Evolutionary conservation across 306 rosid species (phyloP).

Genomic region (Castanospermum australe): DNA sequence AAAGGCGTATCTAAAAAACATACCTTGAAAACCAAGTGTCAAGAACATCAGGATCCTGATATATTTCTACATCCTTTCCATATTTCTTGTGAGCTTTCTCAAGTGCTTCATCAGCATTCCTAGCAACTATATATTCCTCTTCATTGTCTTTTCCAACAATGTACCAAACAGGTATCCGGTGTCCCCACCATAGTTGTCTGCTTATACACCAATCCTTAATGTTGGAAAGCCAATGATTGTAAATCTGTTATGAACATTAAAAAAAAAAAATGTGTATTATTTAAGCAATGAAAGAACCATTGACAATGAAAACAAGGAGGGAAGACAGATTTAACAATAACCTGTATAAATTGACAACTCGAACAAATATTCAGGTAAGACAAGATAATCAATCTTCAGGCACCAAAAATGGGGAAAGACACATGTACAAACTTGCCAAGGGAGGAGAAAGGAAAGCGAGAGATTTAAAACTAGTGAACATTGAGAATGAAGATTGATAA

Average conservation of each 20-base stretch:
- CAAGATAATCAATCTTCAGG: too few relatives aligned
- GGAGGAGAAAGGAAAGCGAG: too few relatives aligned
- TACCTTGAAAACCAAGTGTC: constrained; percentile 99
- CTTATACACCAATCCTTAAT: constrained; percentile 99
- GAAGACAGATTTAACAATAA: not conserved
- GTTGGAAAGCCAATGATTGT: constrained; percentile 95
- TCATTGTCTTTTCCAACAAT: constrained; percentile 77
- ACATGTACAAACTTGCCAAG: too few relatives aligned
- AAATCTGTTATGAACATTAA: constrained; percentile 60
- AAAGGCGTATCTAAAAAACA: constrained; percentile 10
- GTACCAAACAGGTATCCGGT: constrained; percentile 97
- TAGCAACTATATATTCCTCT: constrained; percentile 94
- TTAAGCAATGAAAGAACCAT: not conserved
- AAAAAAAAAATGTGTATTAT: not conserved
- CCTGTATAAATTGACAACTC: not conserved
- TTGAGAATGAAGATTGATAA: too few relatives aligned
- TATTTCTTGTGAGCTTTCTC: constrained; percentile 66
- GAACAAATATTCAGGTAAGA: not conserved
- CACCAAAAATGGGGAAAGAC: too few relatives aligned
- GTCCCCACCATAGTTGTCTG: constrained; percentile 99
- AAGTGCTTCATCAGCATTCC: constrained; percentile 76
- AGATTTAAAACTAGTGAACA: too few relatives aligned
- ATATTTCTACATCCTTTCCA: constrained; percentile 79
- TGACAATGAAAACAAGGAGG: not conserved
- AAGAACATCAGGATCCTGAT: constrained; percentile 95